A percentile compares a stretch with the other conserved stretches of the same genome.
Conservation (phyloP, 192 early-diverging fungal species). For the Linnemannia elongata region DNA sequence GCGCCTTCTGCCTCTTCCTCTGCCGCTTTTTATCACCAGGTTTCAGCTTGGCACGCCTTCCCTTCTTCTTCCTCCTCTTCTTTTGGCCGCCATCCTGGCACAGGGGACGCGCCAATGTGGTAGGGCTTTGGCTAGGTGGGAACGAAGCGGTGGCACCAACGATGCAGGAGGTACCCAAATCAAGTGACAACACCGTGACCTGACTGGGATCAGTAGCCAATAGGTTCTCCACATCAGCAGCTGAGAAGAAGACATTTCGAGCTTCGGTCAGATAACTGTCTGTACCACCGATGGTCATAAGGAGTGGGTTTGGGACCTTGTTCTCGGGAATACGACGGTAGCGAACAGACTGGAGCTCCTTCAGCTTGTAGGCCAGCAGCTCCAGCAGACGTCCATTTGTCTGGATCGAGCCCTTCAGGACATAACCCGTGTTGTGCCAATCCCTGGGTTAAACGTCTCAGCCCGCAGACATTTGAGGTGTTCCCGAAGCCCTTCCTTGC, state of each 20-base stretch:
- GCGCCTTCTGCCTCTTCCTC: slow-evolving; percentile 2
- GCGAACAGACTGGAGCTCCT: not conserved
- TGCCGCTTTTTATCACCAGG: not conserved
- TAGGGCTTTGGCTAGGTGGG: slow-evolving; percentile 9
- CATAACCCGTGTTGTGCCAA: not conserved
- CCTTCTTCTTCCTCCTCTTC: not conserved
- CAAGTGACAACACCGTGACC: not conserved
- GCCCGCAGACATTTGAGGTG: slow-evolving; percentile 5
- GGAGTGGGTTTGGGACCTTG: slow-evolving; percentile 5
- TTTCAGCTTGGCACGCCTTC: not conserved
- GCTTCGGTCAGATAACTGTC: slow-evolving; percentile 5
- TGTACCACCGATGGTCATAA: slow-evolving; percentile 19
- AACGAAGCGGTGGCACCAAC: slow-evolving; percentile 5
- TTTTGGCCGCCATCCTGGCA: not conserved
- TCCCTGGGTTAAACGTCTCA: slow-evolving; percentile 11
- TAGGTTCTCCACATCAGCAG: slow-evolving; percentile 3
- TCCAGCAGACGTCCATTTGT: not conserved
- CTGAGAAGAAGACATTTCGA: not conserved
- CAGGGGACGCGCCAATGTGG: not conserved
- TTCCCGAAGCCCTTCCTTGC: slow-evolving; percentile 13
- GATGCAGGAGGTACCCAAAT: slow-evolving; percentile 9
- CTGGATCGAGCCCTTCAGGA: slow-evolving; percentile 1
- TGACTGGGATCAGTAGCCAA: slow-evolving; percentile 7
- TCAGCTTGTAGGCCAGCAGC: not conserved
- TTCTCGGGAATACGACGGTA: slow-evolving; percentile 1